These are phyloP conservation scores for Entomortierella parvispora DNA, from an alignment of 192 early-diverging fungal species.

Conservation along the genomic window DNA sequence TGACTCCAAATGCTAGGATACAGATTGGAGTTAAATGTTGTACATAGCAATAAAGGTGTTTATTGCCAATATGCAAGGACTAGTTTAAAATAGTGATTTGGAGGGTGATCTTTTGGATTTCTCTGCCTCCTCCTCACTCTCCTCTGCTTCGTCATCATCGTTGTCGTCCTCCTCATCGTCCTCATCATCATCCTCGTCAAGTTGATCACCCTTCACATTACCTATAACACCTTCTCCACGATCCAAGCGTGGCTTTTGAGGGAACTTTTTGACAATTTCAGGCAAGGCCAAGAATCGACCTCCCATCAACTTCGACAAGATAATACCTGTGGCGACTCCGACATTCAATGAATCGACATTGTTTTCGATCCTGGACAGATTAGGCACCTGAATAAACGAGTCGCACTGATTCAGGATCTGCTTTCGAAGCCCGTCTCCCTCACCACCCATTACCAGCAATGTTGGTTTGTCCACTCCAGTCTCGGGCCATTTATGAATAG, in stretches of 20 bases:
- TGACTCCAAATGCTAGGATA: too few relatives aligned
- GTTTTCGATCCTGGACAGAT: conserved; percentile 7
- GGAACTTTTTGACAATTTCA: conserved; percentile 34
- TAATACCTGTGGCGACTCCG: conserved; percentile 54
- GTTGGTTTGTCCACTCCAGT: conserved; percentile 46
- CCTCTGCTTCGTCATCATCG: conserved; percentile 5
- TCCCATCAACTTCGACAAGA: conserved; percentile 51
- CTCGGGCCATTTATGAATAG: conserved; percentile 39
- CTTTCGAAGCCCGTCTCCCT: conserved; percentile 70
- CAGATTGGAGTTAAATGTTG: too few relatives aligned
- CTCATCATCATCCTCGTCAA: conserved; percentile 8
- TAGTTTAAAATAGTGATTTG: too few relatives aligned
- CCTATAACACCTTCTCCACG: not conserved
- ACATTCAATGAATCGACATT: conserved; percentile 59
- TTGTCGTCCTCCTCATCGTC: conserved; percentile 10
- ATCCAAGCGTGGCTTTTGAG: not conserved
- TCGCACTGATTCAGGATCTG: conserved; percentile 66
- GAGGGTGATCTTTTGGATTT: not conserved
- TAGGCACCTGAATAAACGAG: conserved; percentile 65
- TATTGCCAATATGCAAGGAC: too few relatives aligned
- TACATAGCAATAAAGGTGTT: too few relatives aligned
- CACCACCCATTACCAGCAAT: conserved; percentile 73
- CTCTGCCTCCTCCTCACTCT: not conserved
- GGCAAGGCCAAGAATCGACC: conserved; percentile 40
- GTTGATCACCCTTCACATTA: not conserved